These are phyloP conservation scores for Trichocladium uniseriatum DNA, from an alignment of 495 filamentous ascomycete genomes.

Conservation along the genomic window DNA sequence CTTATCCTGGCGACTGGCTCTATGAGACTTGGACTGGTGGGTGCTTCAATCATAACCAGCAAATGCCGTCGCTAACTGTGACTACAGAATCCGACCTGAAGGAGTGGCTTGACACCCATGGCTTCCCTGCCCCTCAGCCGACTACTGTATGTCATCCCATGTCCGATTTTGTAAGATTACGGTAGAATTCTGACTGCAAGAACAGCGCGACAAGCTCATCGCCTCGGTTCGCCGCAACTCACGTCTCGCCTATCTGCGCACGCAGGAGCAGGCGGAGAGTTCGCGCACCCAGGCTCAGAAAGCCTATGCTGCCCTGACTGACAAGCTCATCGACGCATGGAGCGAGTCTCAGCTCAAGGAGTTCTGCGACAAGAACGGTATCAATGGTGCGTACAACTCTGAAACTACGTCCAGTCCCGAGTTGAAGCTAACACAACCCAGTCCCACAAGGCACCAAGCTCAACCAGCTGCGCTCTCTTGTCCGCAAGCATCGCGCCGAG, in stretches of 20 bases:
- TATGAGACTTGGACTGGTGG: slow-evolving; percentile 70
- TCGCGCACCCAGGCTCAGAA: slow-evolving; percentile 56
- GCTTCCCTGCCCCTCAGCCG: slow-evolving; percentile 80
- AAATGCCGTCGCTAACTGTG: slow-evolving; percentile 32
- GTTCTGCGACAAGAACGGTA: slow-evolving; percentile 82
- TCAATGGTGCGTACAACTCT: slow-evolving; percentile 34
- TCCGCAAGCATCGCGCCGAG: slow-evolving; percentile 76
- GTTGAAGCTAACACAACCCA: slow-evolving; percentile 45
- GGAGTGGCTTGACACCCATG: slow-evolving; percentile 83
- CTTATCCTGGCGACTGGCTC: slow-evolving; percentile 94
- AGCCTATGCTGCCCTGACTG: slow-evolving; percentile 62
- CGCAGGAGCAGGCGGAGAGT: slow-evolving; percentile 49
- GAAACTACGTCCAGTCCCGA: not conserved
- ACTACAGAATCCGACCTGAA: slow-evolving; percentile 42
- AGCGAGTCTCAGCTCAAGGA: slow-evolving; percentile 79
- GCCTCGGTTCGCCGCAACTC: slow-evolving; percentile 86
- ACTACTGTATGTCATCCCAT: slow-evolving; percentile 37
- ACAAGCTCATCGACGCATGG: slow-evolving; percentile 84
- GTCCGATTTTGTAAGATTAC: not conserved
- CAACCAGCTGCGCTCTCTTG: slow-evolving; percentile 86
- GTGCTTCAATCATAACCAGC: slow-evolving; percentile 26
- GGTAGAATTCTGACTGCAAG: not conserved
- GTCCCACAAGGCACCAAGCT: slow-evolving; percentile 81
- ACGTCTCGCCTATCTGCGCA: slow-evolving; percentile 59
- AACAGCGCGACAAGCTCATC: slow-evolving; percentile 72